These are phyloP conservation scores for Loxodes magnus DNA, from an alignment of 73 alveolate genomes.

Conservation along the genomic window DNA sequence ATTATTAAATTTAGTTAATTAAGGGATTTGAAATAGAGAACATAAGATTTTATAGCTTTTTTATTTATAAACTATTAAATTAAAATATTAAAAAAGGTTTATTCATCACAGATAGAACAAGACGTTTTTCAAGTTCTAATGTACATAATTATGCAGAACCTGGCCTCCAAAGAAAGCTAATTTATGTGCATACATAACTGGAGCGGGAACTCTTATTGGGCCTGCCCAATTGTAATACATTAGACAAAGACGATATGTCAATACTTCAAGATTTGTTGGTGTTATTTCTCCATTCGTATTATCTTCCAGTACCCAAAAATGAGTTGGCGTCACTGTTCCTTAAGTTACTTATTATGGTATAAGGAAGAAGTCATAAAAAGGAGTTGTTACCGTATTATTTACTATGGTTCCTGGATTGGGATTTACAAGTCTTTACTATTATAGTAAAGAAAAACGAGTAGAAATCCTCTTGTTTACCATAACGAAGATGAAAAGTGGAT, in stretches of 20 bases:
- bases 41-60: no score
- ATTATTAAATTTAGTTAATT: no score
- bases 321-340: slow-evolving; percentile 94
- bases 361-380: not conserved
- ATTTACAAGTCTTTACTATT: not conserved
- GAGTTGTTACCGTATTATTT: not conserved
- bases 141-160: not conserved
- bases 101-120: no score
- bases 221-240: slow-evolving; percentile 91
- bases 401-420: slow-evolving; percentile 2
- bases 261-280: slow-evolving; percentile 5
- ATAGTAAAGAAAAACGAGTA: not conserved
- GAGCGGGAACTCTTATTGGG: slow-evolving; percentile 56
- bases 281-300: slow-evolving; percentile 39
- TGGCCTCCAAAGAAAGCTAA: slow-evolving; percentile 12
- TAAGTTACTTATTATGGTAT: slow-evolving; percentile 14
- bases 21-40: no score
- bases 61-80: no score
- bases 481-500: not conserved
- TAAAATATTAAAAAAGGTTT: no score
- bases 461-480: not conserved
- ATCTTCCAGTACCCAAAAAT: slow-evolving; percentile 62
- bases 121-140: no score
- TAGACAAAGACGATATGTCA: slow-evolving; percentile 71
- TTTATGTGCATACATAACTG: slow-evolving; percentile 11